Conservation (phyloP, 176 grass and related monocot genomes). For the Carex parvula region DNA sequence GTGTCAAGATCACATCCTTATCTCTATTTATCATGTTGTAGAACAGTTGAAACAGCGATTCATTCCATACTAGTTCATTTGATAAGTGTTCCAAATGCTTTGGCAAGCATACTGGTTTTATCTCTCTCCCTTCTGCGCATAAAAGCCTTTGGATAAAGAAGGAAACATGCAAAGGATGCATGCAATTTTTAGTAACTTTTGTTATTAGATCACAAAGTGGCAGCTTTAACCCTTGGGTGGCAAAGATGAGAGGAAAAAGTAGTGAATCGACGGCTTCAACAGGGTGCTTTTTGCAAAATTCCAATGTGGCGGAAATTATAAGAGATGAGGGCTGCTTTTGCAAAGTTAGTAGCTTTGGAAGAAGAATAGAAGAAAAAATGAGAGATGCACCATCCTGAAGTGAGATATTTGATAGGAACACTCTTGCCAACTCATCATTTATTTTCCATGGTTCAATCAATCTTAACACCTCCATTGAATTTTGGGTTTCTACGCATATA, state of each 20-base stretch:
- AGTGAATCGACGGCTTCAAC: constrained; percentile 52
- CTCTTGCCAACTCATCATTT: constrained; percentile 42
- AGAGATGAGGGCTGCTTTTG: constrained; percentile 48
- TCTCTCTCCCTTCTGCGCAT: constrained; percentile 31
- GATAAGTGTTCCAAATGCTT: constrained; percentile 39
- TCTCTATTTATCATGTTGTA: constrained; percentile 58
- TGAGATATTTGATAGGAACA: constrained; percentile 47
- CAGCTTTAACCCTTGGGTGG: constrained; percentile 49
- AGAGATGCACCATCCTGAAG: constrained; percentile 38
- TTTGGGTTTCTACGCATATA: constrained; percentile 50
- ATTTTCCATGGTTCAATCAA: constrained; percentile 70
- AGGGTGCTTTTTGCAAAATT: constrained; percentile 67
- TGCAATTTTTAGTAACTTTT: constrained; percentile 60
- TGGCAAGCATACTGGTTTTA: constrained; percentile 45
- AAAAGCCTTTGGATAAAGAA: constrained; percentile 72
- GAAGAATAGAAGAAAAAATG: constrained; percentile 58
- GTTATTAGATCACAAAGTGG: constrained; percentile 53
- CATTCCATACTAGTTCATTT: constrained; percentile 56
- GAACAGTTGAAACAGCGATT: constrained; percentile 60
- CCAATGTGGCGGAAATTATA: constrained; percentile 48
- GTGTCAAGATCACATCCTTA: constrained; percentile 56
- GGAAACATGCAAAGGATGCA: constrained; percentile 68
- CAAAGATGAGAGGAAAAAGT: constrained; percentile 62
- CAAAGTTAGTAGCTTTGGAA: constrained; percentile 57
- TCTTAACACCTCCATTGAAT: constrained; percentile 42